These are phyloP conservation scores for Parasarocladium wereldwijsianum DNA, from an alignment of 2,329 filamentous ascomycete species.

Conservation along the genomic window DNA sequence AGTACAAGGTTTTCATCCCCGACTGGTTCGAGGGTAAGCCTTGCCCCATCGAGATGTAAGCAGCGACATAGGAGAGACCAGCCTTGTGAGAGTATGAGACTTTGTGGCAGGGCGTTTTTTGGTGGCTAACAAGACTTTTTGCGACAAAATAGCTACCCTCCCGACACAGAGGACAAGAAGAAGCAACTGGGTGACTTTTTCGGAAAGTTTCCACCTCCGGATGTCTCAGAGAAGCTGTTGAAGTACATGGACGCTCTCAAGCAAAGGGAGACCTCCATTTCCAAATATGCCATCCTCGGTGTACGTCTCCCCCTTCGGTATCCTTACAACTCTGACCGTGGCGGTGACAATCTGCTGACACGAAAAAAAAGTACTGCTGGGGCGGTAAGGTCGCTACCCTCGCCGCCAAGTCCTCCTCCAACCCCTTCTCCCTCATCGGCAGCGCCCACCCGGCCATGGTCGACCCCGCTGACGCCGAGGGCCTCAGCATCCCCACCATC, in stretches of 20 bases:
- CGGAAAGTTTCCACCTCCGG: constrained; percentile 29
- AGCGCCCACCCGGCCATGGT: constrained; percentile 48
- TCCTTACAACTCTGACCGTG: background rate
- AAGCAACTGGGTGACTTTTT: constrained; percentile 30
- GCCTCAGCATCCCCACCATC: constrained; percentile 44
- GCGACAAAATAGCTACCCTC: constrained; percentile 36
- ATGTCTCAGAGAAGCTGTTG: constrained; percentile 34
- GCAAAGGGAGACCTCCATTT: constrained; percentile 36
- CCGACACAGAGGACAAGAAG: constrained; percentile 49
- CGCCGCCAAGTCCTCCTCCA: constrained; percentile 30
- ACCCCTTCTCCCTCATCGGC: constrained; percentile 39
- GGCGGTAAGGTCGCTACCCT: constrained; percentile 52
- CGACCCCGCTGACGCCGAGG: constrained; percentile 43
- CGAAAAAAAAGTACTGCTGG: constrained; percentile 43
- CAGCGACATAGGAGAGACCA: too few relatives aligned
- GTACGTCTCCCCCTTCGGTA: constrained; percentile 22
- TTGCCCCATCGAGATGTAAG: constrained; percentile 33
- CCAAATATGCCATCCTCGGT: constrained; percentile 46
- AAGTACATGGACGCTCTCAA: constrained; percentile 38
- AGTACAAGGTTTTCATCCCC: constrained; percentile 80
- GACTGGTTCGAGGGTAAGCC: constrained; percentile 79
- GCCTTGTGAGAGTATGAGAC: too few relatives aligned
- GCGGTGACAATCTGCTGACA: constrained; percentile 5
- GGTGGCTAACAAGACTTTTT: background rate
- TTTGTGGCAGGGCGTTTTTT: too few relatives aligned